A percentile compares a stretch with the other conserved stretches of the same genome.
These are phyloP conservation scores for Solanum hybrid DNA, from an alignment of 305 asterid species.

Conservation along the genomic window DNA sequence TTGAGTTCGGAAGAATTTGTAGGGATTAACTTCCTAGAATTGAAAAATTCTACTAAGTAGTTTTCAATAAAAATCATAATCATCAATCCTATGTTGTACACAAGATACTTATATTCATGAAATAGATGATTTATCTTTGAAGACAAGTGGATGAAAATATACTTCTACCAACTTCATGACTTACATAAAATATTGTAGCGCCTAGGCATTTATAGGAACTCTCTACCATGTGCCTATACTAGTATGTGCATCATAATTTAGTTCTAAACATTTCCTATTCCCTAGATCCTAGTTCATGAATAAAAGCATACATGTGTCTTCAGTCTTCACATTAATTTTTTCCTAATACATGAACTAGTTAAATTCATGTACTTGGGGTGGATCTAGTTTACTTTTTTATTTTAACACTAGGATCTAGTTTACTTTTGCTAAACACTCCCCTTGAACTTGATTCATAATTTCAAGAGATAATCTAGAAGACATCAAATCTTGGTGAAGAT, in stretches of 20 bases:
- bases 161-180: neutral
- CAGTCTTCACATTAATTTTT: neutral
- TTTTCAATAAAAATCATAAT: neutral
- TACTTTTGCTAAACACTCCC: neutral
- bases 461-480: neutral
- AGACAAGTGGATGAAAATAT: neutral
- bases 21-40: neutral
- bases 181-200: neutral
- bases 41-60: neutral
- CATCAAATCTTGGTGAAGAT: neutral
- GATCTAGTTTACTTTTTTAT: neutral
- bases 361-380: neutral
- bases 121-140: neutral
- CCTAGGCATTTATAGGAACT: neutral
- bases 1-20: neutral
- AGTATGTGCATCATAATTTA: neutral
- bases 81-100: neutral
- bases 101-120: neutral
- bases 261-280: neutral
- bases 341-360: neutral
- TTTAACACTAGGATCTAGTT: neutral
- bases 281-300: neutral
- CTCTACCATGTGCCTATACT: neutral
- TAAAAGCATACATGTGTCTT: neutral
- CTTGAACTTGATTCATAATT: neutral